Evolutionary conservation across 768 basidiomycete genomes (phyloP), one percentile per base, ranked within the genome.

Genomic region (Lanmaoa pseudosensibilis): DNA sequence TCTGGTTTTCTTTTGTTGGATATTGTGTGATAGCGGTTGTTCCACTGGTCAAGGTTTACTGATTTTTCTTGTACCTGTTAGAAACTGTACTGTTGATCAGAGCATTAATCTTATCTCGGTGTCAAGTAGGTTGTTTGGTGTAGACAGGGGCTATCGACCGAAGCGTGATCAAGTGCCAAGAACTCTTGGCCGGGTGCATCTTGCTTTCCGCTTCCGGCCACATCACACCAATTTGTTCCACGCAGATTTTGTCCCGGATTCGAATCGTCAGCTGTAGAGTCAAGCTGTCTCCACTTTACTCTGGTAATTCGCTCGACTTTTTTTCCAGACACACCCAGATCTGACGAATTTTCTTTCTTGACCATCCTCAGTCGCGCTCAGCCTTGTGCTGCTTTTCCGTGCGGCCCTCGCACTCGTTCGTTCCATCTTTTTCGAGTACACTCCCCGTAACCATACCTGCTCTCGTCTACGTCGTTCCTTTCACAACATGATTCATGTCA

Each of bases 401-500:
- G 70, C 61, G 45, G 47, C 46, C 6, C 25, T 66, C 53, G 62
- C 66, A 56, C 60, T 72, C 50, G 5, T 62, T 16, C 50, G 49
- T 19, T 40, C 59, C 53, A 45, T 58, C 34, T 41, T 65, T 34
- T 46, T 52, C 38, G 30, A 30, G 10, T 12, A 32, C 55, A 36
- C 9, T 9, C 12, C 11, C 6, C 38, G 19, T 54, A 8, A 11
- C 15, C 15, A 23, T 15, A 21, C 36, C 43, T 21, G 52, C 46
- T 18, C 45, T 8, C 64, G 34, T 32, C 40, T 46, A 13, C 65
- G 57, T 23, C 52, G 46, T 25, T 57, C 57, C 16, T 59, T 63
- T 30, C 23, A 60, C 55, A 70, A 73, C 67, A 78, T 74, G 70
- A 65, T 79, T 33, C 66, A 69, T 58, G 77, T 81, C 55, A 83